Base-by-base conservation (phyloP, 2,329 filamentous ascomycete species). In the Pseudocercospora musae region DNA sequence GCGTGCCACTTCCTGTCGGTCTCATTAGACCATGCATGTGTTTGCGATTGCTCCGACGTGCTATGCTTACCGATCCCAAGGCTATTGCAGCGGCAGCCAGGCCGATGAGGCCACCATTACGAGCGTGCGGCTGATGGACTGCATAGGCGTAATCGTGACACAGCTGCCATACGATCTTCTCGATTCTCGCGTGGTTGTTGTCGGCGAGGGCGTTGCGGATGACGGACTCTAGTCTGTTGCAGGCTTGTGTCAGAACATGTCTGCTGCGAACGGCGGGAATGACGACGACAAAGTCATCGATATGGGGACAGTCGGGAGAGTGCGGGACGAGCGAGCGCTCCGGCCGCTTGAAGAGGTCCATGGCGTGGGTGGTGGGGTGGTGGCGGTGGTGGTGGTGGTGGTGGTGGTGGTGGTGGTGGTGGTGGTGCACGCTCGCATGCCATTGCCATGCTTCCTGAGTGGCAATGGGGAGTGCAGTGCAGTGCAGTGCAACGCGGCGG, bases 81-180 rank as follows among this genome's bases (percentile, higher is more conserved):
- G 95, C 95, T 77, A 99, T 99, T 59, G 94, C 95, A 54, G 95
- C 95, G 5, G 95, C 95, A 57, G 95, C 95, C 70, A 99, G 82
- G 13, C 95, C 95, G 70, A 99, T 99, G 69, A 99, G 84, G 50
- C 95, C 95, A 67, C 95, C 95, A 80, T 99, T 99, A 62, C 95
- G 85, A 57, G 95, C 94, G 81, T 99, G 93, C 58, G 95, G 93
- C 74, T 97, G 93, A 77, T 99, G 92, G 46, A 97, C 92, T 49
- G 94, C 93, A 77, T 98, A 99, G 56, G 95, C 95, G 80, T 94
- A 99, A 71, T 99, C 95, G 75, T 96, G 93, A 77, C 93, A 97
- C 64, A 99, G 87, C 81, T 99, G 94, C 72, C 96, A 90, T 63
- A 99, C 91, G 61, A 98, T 94, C 72, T 88, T 89, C 70, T 89